Evolutionary conservation across 2,329 filamentous ascomycete genomes (phyloP), one percentile per base, ranked within the genome.

Genomic region (Verticillium klebahnii): DNA sequence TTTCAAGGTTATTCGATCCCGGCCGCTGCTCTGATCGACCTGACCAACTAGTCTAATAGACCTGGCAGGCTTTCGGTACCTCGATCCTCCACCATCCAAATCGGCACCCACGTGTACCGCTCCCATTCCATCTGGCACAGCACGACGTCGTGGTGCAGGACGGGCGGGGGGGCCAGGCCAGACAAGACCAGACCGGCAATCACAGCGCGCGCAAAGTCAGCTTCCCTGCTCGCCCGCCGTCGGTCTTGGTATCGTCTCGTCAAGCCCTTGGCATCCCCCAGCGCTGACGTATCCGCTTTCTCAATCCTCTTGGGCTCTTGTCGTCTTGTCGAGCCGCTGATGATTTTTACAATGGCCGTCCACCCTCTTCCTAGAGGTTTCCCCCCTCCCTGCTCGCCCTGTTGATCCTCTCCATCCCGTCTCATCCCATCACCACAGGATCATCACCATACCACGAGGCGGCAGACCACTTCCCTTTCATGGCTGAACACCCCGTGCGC

Each of bases 401-500:
- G 9, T 50, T 50, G 45, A 50, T 25, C 9, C 11, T 14, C 45
- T 23, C 23, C 19, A 50, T 12, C 45, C 19, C 45, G 19, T 23
- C 19, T 50, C 19, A 50, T 23, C 2, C 19, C n/a, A 14, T 25
- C 45, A 50, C 45, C 45, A 50, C 9, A 50, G 45, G 45, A 23
- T 50, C 45, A 25, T 25, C 45, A n/a, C 19, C 45, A 50, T 50
- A n/a, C 45, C 37, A 40, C 37, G 17, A 40, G 4, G 45, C 45
- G 23, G 45, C 19, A 50, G 39, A 9, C 45, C 11, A 23, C n/a
- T n/a, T 11, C 45, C 45, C n/a, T n/a, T 50, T 50, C n/a, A 63
- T 67, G 63, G 69, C 69, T 0, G 61, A 67, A 29, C 71, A 73
- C 34, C 70, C 71, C 29, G 64, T 69, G 17, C 68, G 67, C 6